Evolutionary conservation across 192 early-diverging fungal species (phyloP).

Genomic region (Coemansia sp.): DNA sequence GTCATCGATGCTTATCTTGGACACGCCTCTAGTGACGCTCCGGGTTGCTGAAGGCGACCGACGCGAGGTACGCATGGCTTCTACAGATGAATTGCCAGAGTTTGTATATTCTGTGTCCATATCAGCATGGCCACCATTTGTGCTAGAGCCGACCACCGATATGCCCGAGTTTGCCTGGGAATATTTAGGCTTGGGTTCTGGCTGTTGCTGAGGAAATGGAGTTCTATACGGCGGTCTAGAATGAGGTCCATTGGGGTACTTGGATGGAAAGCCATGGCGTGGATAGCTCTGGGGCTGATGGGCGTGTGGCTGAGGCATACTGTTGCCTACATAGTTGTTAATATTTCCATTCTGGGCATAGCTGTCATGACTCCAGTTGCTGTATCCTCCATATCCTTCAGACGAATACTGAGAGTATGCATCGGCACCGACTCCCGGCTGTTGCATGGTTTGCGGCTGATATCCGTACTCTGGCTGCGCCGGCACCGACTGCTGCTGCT

Average conservation of each 20-base stretch:
- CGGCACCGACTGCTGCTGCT: conserved; percentile 5
- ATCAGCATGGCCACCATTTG: not conserved
- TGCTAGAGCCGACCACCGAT: not conserved
- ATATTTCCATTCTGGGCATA: conserved; percentile 2
- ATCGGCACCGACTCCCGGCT: not conserved
- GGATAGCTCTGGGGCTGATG: not conserved
- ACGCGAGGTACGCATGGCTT: conserved; percentile 4
- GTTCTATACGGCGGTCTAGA: not conserved
- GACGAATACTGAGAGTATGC: conserved; percentile 6
- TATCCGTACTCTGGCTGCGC: not conserved
- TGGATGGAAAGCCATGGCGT: not conserved
- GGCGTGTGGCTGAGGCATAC: not conserved
- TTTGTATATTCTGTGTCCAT: not conserved
- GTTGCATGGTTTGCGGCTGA: not conserved
- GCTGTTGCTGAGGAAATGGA: not conserved
- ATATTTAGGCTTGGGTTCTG: not conserved
- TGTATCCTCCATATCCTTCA: conserved; percentile 5
- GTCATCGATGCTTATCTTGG: conserved; percentile 13
- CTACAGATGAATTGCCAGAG: not conserved
- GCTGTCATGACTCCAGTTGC: conserved; percentile 10
- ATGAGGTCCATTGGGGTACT: not conserved
- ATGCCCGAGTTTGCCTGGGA: not conserved
- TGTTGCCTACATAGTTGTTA: conserved; percentile 2
- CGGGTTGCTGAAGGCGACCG: conserved; percentile 37
- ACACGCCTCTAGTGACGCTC: conserved; percentile 27